phyloP scores from a whole-genome alignment of 148 eudicot genomes.

The Dianthus caryophyllus region DNA sequence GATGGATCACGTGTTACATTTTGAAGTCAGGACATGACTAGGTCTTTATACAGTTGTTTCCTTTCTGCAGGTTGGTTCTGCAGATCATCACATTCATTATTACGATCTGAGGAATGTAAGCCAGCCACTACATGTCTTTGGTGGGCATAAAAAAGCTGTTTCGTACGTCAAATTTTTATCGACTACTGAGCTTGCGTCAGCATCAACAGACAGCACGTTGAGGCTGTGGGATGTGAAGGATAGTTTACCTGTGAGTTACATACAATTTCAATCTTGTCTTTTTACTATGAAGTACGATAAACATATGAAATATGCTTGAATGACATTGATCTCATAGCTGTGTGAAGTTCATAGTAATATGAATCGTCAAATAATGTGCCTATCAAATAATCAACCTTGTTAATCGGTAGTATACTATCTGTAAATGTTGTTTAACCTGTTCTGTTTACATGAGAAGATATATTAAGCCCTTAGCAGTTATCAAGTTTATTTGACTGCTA shows the following conservation, averaged over 20 bases:
- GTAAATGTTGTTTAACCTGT: neutral
- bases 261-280: neutral
- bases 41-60: too few species aligned
- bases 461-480: too few species aligned
- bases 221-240: slow-evolving; percentile 73
- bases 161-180: slow-evolving; percentile 74
- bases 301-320: neutral
- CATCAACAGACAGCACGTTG: slow-evolving; percentile 72
- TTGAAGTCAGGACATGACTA: too few species aligned
- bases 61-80: slow-evolving; percentile 73
- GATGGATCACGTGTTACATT: too few species aligned
- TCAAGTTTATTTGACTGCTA: too few species aligned
- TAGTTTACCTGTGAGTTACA: slow-evolving; percentile 50
- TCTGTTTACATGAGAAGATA: neutral
- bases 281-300: neutral
- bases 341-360: neutral
- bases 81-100: slow-evolving; percentile 72
- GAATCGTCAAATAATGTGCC: neutral
- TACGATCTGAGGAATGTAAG: slow-evolving; percentile 62
- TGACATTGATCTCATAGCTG: neutral
- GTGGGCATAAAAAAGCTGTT: slow-evolving; percentile 69
- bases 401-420: neutral
- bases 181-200: slow-evolving; percentile 66
- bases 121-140: slow-evolving; percentile 59
- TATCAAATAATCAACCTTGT: neutral